Evolutionary conservation across 306 rosid genomes (phyloP).

Genomic region (Malus orientalis): DNA sequence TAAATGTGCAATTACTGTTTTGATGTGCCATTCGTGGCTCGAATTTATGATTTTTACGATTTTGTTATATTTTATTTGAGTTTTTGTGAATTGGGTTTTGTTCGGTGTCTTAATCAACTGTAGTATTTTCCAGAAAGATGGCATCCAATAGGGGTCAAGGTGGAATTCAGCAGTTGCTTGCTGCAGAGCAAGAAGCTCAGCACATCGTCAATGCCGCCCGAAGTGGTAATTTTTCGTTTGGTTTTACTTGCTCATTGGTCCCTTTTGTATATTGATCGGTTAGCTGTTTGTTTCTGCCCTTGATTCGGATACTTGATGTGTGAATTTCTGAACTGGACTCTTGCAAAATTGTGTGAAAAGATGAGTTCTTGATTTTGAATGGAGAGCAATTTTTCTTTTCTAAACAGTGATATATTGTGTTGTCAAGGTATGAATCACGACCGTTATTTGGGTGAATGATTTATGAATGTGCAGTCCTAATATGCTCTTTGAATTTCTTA

Average conservation of each 20-base stretch:
- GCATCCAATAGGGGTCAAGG: constrained; percentile 82
- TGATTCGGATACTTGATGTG: background rate
- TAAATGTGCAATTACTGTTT: background rate
- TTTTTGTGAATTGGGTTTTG: background rate
- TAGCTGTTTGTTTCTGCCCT: background rate
- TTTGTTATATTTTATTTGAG: background rate
- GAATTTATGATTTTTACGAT: background rate
- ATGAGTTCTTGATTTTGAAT: background rate
- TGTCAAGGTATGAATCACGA: background rate
- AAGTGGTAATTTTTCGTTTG: constrained; percentile 42
- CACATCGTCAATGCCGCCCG: constrained; percentile 88
- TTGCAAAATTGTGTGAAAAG: background rate
- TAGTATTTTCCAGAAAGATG: constrained; percentile 42
- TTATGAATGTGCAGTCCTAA: background rate
- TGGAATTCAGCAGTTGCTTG: constrained; percentile 93
- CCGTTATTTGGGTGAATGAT: background rate
- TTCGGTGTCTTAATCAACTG: background rate
- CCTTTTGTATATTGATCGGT: background rate
- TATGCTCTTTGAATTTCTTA: background rate
- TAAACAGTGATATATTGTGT: background rate
- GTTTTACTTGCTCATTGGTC: background rate
- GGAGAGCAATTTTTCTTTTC: background rate
- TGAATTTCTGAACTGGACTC: background rate
- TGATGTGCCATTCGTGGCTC: background rate
- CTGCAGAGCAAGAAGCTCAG: constrained; percentile 97